Conservation (phyloP, 768 basidiomycete genomes). For the Sporobolomyces pararoseus region DNA sequence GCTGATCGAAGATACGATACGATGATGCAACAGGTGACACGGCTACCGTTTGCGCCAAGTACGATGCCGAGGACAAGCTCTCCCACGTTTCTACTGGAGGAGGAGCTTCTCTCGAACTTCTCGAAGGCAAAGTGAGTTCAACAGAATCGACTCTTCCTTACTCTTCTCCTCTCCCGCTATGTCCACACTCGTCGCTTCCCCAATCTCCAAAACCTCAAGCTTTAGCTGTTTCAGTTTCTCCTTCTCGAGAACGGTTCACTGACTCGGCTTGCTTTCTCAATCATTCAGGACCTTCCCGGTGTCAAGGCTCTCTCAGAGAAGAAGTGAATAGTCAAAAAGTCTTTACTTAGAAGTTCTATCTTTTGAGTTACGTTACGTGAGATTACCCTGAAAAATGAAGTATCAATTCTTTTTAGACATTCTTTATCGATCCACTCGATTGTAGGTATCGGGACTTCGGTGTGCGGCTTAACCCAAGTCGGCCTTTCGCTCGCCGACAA, state of each 20-base stretch:
- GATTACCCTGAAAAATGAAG: too few species aligned
- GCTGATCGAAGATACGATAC: too few species aligned
- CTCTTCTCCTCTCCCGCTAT: too few species aligned
- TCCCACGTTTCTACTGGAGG: constrained; percentile 95
- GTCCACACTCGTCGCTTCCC: too few species aligned
- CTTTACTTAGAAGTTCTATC: too few species aligned
- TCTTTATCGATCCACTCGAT: too few species aligned
- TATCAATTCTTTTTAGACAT: too few species aligned
- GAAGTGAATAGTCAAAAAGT: constrained; percentile 47
- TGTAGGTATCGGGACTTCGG: too few species aligned
- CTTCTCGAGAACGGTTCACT: background rate
- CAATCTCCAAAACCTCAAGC: background rate
- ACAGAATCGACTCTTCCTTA: too few species aligned
- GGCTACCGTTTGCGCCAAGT: constrained; percentile 89
- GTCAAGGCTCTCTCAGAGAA: constrained; percentile 87
- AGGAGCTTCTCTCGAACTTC: constrained; percentile 77
- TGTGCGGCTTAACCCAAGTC: too few species aligned
- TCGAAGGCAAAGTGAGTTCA: constrained; percentile 92
- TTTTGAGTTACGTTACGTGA: too few species aligned
- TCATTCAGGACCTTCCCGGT: constrained; percentile 63
- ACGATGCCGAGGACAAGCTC: constrained; percentile 75
- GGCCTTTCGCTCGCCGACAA: too few species aligned
- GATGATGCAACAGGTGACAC: constrained; percentile 87
- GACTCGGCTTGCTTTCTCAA: constrained; percentile 38
- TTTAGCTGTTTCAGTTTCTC: background rate